phyloP scores from a whole-genome alignment of 306 rosid species.

The Herpetospermum pedunculosum region DNA sequence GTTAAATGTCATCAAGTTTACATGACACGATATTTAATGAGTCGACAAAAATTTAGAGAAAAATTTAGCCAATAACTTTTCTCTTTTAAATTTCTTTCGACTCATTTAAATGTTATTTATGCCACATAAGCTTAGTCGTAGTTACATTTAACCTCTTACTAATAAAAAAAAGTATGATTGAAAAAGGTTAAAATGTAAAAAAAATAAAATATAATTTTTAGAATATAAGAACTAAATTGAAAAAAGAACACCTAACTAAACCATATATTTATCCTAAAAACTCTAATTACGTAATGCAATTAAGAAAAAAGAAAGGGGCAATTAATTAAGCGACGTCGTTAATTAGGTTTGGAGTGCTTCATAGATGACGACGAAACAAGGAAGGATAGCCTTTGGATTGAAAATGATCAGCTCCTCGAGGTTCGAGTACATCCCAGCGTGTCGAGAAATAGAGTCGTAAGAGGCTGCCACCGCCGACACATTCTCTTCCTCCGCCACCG shows the following conservation, averaged over 20 bases:
- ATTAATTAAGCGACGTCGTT: neutral
- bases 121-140: neutral
- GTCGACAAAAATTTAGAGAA: neutral
- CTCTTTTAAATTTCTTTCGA: neutral
- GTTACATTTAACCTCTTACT: neutral
- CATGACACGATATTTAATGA: neutral
- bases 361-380: conserved; percentile 88
- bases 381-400: conserved; percentile 81
- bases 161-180: neutral
- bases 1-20: neutral
- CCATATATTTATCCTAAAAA: neutral
- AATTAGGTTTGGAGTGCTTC: conserved; percentile 28
- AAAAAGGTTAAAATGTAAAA: neutral
- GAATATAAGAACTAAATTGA: neutral
- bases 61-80: neutral
- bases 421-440: conserved; percentile 55
- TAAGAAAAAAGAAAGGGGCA: neutral
- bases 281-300: neutral
- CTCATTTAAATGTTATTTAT: neutral
- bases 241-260: neutral
- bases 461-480: conserved; percentile 16
- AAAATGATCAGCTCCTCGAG: conserved; percentile 71
- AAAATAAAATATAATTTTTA: neutral
- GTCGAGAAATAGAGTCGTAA: conserved; percentile 71
- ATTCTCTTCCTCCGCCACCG: conserved; percentile 33